Conservation (phyloP, 495 filamentous ascomycete species). For the Haplographium delicatum region DNA sequence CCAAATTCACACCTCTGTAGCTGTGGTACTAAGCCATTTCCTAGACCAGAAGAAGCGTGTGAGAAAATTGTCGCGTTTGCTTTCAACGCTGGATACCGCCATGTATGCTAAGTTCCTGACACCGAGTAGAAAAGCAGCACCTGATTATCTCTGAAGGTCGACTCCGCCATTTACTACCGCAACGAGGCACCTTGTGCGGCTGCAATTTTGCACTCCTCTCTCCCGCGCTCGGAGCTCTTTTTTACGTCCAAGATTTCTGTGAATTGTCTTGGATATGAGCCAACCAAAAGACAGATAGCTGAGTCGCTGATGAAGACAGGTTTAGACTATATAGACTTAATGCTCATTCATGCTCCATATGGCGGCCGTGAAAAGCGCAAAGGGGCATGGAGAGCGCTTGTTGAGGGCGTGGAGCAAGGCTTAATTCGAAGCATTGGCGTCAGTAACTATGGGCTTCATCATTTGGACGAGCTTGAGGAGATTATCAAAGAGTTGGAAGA, state of each 20-base stretch:
- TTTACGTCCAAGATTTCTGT: constrained; percentile 64
- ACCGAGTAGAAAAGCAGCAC: too few species aligned
- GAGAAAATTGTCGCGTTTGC: constrained; percentile 42
- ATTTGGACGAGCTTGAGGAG: constrained; percentile 63
- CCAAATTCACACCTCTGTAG: neutral
- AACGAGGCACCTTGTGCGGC: constrained; percentile 61
- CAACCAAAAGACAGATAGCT: constrained; percentile 41
- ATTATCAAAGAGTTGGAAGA: constrained; percentile 61
- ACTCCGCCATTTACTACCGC: constrained; percentile 62
- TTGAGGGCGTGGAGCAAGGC: constrained; percentile 53
- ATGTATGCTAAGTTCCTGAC: constrained; percentile 15
- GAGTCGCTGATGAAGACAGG: constrained; percentile 43
- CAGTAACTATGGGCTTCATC: constrained; percentile 59
- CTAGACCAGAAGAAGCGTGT: neutral
- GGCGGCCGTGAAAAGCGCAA: constrained; percentile 49
- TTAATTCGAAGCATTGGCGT: constrained; percentile 60
- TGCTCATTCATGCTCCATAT: constrained; percentile 54
- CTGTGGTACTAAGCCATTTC: neutral
- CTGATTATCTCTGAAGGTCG: constrained; percentile 37
- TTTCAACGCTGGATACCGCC: constrained; percentile 37
- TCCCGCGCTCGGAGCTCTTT: constrained; percentile 59
- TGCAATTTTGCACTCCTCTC: constrained; percentile 48
- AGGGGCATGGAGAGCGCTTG: constrained; percentile 56
- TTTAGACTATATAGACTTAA: constrained; percentile 41
- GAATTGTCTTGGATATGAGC: constrained; percentile 36